These are phyloP conservation scores for Pestalotiopsis sp. DNA, from an alignment of 2,329 filamentous ascomycete genomes.

Conservation along the genomic window DNA sequence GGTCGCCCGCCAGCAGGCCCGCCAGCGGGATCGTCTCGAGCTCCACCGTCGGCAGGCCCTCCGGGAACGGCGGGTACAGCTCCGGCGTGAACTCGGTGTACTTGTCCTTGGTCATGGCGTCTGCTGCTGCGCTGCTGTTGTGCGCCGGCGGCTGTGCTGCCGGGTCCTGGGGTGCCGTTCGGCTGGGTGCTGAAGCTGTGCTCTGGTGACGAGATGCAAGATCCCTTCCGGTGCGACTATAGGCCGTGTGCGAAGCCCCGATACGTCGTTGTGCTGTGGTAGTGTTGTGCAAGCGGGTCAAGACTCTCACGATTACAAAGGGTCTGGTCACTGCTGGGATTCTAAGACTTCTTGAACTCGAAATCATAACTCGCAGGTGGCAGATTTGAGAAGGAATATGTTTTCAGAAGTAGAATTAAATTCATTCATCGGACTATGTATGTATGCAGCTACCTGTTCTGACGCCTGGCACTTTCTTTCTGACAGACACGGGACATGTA, in stretches of 20 bases:
- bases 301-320: background rate
- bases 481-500: no score
- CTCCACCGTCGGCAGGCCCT: constrained; percentile 24
- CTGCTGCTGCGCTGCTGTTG: background rate
- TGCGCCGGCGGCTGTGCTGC: background rate
- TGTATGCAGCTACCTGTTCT: no score
- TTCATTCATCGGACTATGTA: background rate
- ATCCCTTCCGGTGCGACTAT: background rate
- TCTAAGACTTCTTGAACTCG: background rate
- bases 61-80: constrained; percentile 26
- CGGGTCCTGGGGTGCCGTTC: background rate
- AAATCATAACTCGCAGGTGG: background rate
- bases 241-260: background rate
- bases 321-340: background rate
- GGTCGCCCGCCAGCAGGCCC: constrained; percentile 22
- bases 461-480: no score
- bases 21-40: constrained; percentile 29
- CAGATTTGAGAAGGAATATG: background rate
- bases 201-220: background rate
- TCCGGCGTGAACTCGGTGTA: constrained; percentile 20
- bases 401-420: background rate
- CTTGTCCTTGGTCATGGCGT: constrained; percentile 1
- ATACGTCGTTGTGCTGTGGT: background rate
- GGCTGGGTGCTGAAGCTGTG: background rate
- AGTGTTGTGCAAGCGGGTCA: background rate